Evolutionary conservation across 305 asterid species (phyloP).

Genomic region (Solanum chacoense): DNA sequence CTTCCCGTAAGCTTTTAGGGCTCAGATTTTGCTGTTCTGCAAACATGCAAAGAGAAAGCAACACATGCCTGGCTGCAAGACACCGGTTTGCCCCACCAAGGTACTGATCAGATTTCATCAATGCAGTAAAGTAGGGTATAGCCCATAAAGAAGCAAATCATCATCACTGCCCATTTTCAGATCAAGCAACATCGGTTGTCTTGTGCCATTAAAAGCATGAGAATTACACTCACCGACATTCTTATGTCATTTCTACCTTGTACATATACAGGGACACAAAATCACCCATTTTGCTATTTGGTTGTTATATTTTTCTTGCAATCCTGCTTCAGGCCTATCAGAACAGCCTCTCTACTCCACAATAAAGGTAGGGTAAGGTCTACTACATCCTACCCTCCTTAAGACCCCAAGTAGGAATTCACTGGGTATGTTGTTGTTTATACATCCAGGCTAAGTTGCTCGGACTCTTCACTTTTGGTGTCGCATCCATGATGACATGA

Average conservation of each 20-base stretch:
- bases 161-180: background rate
- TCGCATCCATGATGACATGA: background rate
- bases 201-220: background rate
- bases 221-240: background rate
- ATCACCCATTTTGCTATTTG: background rate
- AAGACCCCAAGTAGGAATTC: background rate
- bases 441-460: background rate
- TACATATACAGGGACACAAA: background rate
- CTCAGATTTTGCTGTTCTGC: background rate
- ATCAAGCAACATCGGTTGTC: background rate
- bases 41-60: background rate
- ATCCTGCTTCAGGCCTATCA: background rate
- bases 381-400: background rate
- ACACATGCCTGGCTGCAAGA: constrained; percentile 14
- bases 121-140: background rate
- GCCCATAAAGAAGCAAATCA: background rate
- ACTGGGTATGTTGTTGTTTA: background rate
- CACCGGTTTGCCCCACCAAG: background rate
- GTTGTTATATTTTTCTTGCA: background rate
- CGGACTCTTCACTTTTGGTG: background rate
- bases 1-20: background rate
- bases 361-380: background rate
- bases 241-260: background rate
- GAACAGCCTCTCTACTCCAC: background rate
- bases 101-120: background rate